Conservation (phyloP, 768 basidiomycete genomes). For the Mrakia hoshinonis region DNA sequence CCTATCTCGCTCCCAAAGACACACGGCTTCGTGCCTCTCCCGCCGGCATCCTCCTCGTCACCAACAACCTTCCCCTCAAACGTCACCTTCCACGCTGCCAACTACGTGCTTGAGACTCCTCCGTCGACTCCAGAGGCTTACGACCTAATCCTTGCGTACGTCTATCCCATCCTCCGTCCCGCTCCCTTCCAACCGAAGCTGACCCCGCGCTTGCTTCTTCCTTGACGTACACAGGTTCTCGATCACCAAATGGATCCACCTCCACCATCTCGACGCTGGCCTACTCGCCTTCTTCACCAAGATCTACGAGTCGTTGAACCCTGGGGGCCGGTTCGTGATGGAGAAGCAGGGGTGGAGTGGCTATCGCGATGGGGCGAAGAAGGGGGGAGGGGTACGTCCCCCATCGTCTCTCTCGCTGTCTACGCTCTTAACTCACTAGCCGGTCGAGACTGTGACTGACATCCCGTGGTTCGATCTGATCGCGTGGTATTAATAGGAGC, state of each 20-base stretch:
- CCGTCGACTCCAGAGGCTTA: slow-evolving; percentile 51
- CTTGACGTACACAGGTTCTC: slow-evolving; percentile 56
- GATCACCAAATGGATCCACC: slow-evolving; percentile 84
- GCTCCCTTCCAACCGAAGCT: not conserved
- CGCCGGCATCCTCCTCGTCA: not conserved
- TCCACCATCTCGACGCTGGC: slow-evolving; percentile 68
- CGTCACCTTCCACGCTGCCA: slow-evolving; percentile 57
- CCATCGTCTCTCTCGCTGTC: not conserved
- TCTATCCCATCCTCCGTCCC: slow-evolving; percentile 11
- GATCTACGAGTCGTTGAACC: slow-evolving; percentile 51
- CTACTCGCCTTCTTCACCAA: slow-evolving; percentile 60
- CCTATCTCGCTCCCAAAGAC: slow-evolving; percentile 23
- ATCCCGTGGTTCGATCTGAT: not conserved
- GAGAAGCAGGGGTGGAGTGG: slow-evolving; percentile 82
- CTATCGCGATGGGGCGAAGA: slow-evolving; percentile 59
- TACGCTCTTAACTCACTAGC: not conserved
- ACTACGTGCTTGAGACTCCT: slow-evolving; percentile 59
- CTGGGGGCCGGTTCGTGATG: slow-evolving; percentile 55
- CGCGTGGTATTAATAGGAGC: slow-evolving; percentile 40
- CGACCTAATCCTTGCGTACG: slow-evolving; percentile 72
- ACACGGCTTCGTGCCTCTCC: slow-evolving; percentile 26
- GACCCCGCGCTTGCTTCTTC: not conserved
- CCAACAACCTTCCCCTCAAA: slow-evolving; percentile 62
- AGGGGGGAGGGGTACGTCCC: slow-evolving; percentile 1
- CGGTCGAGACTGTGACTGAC: not conserved